Percentiles rank a stretch among this genome's conserved stretches.
phyloP scores from a whole-genome alignment of 306 rosid species.

The Argentina anserina region DNA sequence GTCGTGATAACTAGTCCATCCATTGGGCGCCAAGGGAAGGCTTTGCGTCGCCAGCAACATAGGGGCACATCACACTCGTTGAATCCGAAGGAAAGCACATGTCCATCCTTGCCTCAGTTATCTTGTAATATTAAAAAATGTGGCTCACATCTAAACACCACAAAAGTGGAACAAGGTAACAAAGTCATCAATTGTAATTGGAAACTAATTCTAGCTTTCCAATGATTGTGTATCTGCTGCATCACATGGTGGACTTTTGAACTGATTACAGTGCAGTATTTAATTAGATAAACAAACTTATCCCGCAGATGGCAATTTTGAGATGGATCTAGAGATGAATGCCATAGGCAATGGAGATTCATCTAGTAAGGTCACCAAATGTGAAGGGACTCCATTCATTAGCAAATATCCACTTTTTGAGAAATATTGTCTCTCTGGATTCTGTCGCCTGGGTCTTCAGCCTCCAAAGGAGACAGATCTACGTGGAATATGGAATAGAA shows the following conservation, averaged over 20 bases:
- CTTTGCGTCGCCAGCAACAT: constrained; percentile 69
- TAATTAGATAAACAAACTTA: constrained; percentile 16
- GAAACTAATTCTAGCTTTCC: background rate
- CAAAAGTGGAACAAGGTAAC: constrained; percentile 42
- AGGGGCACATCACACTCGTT: constrained; percentile 37
- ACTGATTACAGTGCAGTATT: constrained; percentile 6
- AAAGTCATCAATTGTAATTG: background rate
- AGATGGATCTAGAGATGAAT: constrained; percentile 23
- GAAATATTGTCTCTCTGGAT: constrained; percentile 63
- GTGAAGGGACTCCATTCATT: constrained; percentile 27
- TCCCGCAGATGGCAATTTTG: constrained; percentile 39
- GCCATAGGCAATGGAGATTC: constrained; percentile 25
- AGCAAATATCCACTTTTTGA: constrained; percentile 46
- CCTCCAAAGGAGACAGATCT: constrained; percentile 42
- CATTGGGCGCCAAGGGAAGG: constrained; percentile 94
- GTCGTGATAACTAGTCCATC: constrained; percentile 53
- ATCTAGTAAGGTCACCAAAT: constrained; percentile 28
- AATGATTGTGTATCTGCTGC: constrained; percentile 12
- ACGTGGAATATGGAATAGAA: constrained; percentile 64
- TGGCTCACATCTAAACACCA: constrained; percentile 18
- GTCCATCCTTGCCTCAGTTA: constrained; percentile 10
- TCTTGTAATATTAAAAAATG: constrained; percentile 16
- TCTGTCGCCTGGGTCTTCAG: constrained; percentile 60
- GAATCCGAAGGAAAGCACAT: constrained; percentile 33
- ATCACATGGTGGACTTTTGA: background rate